phyloP scores from a whole-genome alignment of 1,284 basidiomycete species.

The Stygiomarasmius scandens region DNA sequence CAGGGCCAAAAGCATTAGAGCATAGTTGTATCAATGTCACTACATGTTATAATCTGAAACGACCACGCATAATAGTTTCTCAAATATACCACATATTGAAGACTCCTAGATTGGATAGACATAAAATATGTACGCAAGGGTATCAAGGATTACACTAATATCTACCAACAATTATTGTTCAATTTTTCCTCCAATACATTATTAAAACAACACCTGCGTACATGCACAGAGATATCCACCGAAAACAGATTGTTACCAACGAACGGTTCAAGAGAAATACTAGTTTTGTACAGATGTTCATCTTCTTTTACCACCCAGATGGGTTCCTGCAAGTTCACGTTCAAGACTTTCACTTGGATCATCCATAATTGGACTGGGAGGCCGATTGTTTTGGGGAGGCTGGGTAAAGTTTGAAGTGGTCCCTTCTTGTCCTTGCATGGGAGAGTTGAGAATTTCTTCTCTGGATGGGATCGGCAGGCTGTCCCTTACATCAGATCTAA shows the following conservation, averaged over 20 bases:
- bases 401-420: slow-evolving; percentile 71
- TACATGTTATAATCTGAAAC: too few species aligned
- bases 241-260: neutral
- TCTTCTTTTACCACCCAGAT: slow-evolving; percentile 36
- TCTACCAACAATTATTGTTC: neutral
- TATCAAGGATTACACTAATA: neutral
- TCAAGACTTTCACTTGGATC: slow-evolving; percentile 88
- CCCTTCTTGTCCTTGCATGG: slow-evolving; percentile 71
- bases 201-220: neutral
- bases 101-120: neutral
- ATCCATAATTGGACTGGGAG: slow-evolving; percentile 69
- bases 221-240: neutral
- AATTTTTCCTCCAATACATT: neutral
- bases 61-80: too few species aligned
- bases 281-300: neutral
- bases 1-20: slow-evolving; percentile 50
- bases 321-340: slow-evolving; percentile 76
- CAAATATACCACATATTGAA: neutral
- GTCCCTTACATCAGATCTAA: slow-evolving; percentile 6
- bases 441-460: slow-evolving; percentile 79
- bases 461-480: slow-evolving; percentile 77
- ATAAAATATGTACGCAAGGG: neutral
- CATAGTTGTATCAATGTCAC: too few species aligned
- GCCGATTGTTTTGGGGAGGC: slow-evolving; percentile 38
- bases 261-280: neutral